phyloP scores from a whole-genome alignment of 441 rosid species.

The Corymbia citriodora region DNA sequence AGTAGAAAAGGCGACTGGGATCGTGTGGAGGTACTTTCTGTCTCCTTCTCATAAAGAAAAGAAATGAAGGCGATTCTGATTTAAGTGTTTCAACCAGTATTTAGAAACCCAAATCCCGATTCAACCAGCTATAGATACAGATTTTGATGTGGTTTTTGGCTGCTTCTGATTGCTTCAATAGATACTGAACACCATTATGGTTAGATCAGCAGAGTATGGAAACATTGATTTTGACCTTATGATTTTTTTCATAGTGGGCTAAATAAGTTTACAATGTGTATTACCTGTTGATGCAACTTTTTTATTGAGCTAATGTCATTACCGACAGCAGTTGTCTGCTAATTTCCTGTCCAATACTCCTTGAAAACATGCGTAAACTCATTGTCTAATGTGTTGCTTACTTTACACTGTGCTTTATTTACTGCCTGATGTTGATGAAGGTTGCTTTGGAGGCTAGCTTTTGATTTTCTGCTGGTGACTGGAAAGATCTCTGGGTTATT shows the following conservation, averaged over 20 bases:
- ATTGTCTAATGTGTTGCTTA: background rate
- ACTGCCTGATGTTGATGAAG: background rate
- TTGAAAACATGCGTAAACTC: background rate
- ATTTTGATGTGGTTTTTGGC: background rate
- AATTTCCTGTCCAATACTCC: background rate
- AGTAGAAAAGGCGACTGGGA: constrained; percentile 67
- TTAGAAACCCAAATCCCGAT: background rate
- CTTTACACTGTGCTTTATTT: background rate
- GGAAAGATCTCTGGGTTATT: background rate
- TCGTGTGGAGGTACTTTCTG: constrained; percentile 61
- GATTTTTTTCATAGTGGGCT: background rate
- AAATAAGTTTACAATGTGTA: background rate
- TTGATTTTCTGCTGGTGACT: background rate
- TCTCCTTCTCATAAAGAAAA: background rate
- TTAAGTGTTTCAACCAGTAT: background rate
- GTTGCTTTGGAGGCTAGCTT: background rate
- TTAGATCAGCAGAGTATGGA: background rate
- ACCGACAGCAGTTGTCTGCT: background rate
- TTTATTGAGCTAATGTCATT: background rate
- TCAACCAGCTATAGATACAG: background rate
- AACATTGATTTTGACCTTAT: background rate
- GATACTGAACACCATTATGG: background rate
- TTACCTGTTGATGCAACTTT: background rate
- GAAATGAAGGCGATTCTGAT: background rate
- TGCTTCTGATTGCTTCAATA: background rate